Base-by-base conservation (phyloP, 2,329 filamentous ascomycete genomes). In the Colletotrichum echinochloae region DNA sequence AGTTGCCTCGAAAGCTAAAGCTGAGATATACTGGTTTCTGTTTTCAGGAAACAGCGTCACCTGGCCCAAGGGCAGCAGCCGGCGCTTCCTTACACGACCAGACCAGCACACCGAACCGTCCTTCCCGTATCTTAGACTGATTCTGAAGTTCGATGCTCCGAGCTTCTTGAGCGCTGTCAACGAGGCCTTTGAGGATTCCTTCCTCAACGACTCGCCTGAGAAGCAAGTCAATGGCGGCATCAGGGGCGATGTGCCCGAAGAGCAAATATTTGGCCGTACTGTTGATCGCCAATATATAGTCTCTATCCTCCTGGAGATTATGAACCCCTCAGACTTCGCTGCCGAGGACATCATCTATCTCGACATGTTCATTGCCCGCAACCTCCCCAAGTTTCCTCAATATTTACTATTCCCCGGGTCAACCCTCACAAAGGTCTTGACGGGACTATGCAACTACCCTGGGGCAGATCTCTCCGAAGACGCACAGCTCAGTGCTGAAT, bases 281-380 rank as follows among this genome's bases (percentile, higher is more conserved):
- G 92, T 97, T 60, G 96, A 96, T 76, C 90, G 96, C 41, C 96
- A 99, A 80, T 97, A 97, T 76, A 90, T 99, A 70, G 88, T 98
- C 74, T 95, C 93, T 56, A 97, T 98, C 66, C 83, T 99, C 68
- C 86, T 97, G 14, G 94, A 97, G 78, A 91, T 98, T 35, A 97
- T 99, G 94, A 92, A 91, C 60, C 83, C 89, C 0, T 84, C 87
- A 5, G 89, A 93, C 56, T 98, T 97, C 80, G 88, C 90, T 0
- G 81, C 90, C 0, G 89, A 92, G 71, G 94, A 98, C 77, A 95
- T 93, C 16, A 93, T 99, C 66, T 99, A 97, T 80, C 88, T 99
- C 54, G 94, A 99, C 81, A 99, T 99, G 94, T 99, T 99, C 77
- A 92, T 99, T 78, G 95, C 96, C 23, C 90, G 96, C 66, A 99